phyloP scores from a whole-genome alignment of 2,329 filamentous ascomycete genomes.

The Pseudocercospora eumusae region DNA sequence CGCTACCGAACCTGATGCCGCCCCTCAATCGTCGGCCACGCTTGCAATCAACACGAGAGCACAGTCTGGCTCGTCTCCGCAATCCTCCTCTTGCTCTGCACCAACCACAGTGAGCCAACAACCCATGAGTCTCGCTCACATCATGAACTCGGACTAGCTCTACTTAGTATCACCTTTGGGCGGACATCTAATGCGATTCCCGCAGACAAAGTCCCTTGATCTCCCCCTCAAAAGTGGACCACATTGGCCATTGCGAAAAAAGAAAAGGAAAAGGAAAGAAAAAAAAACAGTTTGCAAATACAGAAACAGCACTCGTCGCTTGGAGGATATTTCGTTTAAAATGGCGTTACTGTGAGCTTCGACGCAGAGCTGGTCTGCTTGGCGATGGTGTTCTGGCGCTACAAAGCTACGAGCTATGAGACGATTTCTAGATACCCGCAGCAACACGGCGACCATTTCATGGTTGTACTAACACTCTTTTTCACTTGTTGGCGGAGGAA shows the following conservation, averaged over 20 bases:
- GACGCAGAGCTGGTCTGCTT: not conserved
- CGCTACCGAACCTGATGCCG: not conserved
- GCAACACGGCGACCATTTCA: not conserved
- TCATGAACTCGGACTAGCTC: not conserved
- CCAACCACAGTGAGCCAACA: not conserved
- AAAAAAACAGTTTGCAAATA: not conserved
- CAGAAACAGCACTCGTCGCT: not conserved
- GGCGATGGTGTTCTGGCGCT: not conserved
- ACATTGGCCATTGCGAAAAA: not conserved
- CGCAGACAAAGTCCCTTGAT: not conserved
- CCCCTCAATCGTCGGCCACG: not conserved
- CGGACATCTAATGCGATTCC: not conserved
- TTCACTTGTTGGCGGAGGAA: not conserved
- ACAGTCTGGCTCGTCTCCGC: not conserved
- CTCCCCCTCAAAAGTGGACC: not conserved
- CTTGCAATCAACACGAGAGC: not conserved
- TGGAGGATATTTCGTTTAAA: not conserved
- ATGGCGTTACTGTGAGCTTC: not conserved
- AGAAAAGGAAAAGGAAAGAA: no score
- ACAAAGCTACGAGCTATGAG: not conserved
- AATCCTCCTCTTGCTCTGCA: not conserved
- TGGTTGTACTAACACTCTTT: not conserved
- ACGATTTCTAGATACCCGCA: not conserved
- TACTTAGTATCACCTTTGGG: not conserved
- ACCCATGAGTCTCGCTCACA: not conserved